Evolutionary conservation across 2,329 filamentous ascomycete species (phyloP), one percentile per base, ranked within the genome.

Genomic region (Ceratocystis alfenasii): DNA sequence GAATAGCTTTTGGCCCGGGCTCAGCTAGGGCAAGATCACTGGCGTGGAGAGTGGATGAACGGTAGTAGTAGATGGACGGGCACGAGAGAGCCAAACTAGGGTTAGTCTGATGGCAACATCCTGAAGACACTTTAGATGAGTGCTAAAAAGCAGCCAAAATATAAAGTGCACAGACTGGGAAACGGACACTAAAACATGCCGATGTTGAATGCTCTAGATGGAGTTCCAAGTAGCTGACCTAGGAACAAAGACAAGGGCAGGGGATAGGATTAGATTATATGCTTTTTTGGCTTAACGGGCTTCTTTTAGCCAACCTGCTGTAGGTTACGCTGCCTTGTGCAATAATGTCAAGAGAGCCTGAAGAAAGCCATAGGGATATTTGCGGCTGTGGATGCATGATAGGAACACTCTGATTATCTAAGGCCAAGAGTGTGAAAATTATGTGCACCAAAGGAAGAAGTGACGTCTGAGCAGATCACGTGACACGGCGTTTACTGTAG

Each of bases 81-180:
- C 4, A n/a, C 20, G n/a, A 12, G 53, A 57, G 15, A 57, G 22
- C 28, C 5, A 57, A 57, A n/a, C 53, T 57, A 57, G 53, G 53
- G 53, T 57, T 57, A 57, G 22, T 17, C 53, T 30, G 53, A 15
- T 22, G 10, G 15, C 53, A 30, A 30, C 15, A n/a, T 12, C 5
- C 25, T 57, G 53, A 12, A 15, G 28, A 57, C 22, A 20, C n/a
- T 22, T 57, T 57, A 22, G 20, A 28, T 57, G 53, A 30, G 53
- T 28, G 30, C 53, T 57, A 57, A 57, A 57, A 5, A n/a, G 36
- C 53, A 10, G 28, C 28, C 53, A 30, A 28, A 30, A 30, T 30
- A 57, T 30, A 57, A 6, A 57, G 53, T 57, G 65, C 46, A 44
- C 46, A 50, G 48, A 50, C 45, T 46, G 64, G 45, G 22, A 12